Evolutionary conservation across 2,329 filamentous ascomycete species (phyloP).

Genomic region (Trichophyton equinum): DNA sequence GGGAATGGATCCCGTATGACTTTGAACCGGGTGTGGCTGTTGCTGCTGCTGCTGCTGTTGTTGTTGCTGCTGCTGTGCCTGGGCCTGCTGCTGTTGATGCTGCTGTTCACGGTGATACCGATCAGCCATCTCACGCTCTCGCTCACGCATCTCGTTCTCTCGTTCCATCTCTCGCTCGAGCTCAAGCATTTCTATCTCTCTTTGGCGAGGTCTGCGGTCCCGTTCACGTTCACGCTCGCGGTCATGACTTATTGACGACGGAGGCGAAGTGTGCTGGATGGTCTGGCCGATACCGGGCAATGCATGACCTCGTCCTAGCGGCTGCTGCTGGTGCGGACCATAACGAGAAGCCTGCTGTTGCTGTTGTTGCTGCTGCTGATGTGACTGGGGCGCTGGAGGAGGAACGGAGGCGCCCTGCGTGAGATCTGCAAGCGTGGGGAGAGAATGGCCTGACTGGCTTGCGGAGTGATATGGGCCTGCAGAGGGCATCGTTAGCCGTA

Average conservation of each 20-base stretch:
- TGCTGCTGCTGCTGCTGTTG: conserved; percentile 33
- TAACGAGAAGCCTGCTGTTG: conserved; percentile 30
- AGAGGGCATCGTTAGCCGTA: not conserved
- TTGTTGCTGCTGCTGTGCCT: too few species aligned
- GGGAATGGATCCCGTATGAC: conserved; percentile 73
- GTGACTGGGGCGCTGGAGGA: conserved; percentile 22
- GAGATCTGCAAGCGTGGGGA: conserved; percentile 35
- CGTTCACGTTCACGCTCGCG: conserved; percentile 33
- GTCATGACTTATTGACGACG: conserved; percentile 30
- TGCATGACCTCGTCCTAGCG: conserved; percentile 27
- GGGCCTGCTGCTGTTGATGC: conserved; percentile 33
- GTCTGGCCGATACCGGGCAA: conserved; percentile 31
- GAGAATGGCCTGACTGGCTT: conserved; percentile 33
- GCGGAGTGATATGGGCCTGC: conserved; percentile 31
- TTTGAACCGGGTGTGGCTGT: conserved; percentile 63
- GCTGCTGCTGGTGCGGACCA: conserved; percentile 29
- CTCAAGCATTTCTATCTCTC: conserved; percentile 42
- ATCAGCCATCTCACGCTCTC: conserved; percentile 44
- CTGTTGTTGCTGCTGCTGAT: conserved; percentile 28
- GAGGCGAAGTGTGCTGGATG: conserved; percentile 32
- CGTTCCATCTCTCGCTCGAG: conserved; percentile 31
- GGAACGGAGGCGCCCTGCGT: conserved; percentile 33
- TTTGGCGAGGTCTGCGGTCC: conserved; percentile 36
- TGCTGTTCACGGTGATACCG: conserved; percentile 50
- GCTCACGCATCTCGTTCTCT: conserved; percentile 43